phyloP scores from a whole-genome alignment of 352 stramenopile species.

The Pythium sp. region DNA sequence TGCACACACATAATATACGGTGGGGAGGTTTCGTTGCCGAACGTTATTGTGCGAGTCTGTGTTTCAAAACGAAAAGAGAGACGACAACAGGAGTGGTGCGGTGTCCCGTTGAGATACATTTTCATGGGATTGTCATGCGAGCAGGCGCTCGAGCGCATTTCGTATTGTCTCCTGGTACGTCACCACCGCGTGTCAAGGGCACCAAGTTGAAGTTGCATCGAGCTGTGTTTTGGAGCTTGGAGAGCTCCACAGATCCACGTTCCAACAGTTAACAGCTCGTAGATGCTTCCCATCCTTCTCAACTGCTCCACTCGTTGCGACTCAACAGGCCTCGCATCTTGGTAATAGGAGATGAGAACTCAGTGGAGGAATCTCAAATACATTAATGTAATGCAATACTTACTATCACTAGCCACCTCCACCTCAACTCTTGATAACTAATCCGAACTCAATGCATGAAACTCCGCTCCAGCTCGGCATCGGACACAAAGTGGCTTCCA shows the following conservation, averaged over 20 bases:
- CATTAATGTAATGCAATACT: background rate
- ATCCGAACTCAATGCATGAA: conserved; percentile 35
- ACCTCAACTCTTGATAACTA: background rate
- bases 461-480: conserved; percentile 52
- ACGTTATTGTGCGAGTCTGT: background rate
- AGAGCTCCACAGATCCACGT: no score
- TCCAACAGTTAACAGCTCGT: no score
- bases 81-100: no score
- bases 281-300: no score
- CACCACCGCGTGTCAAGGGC: background rate
- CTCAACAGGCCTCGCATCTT: no score
- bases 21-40: no score
- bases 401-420: background rate
- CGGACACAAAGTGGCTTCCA: conserved; percentile 72
- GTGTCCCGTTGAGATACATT: background rate
- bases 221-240: background rate
- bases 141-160: background rate
- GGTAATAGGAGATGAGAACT: no score
- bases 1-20: no score
- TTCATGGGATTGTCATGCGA: background rate
- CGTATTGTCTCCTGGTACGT: background rate
- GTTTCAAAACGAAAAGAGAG: background rate
- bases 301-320: no score
- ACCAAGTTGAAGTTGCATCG: background rate
- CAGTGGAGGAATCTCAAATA: background rate